Evolutionary conservation across 495 filamentous ascomycete species (phyloP).

Genomic region (Lindgomyces ingoldianus): DNA sequence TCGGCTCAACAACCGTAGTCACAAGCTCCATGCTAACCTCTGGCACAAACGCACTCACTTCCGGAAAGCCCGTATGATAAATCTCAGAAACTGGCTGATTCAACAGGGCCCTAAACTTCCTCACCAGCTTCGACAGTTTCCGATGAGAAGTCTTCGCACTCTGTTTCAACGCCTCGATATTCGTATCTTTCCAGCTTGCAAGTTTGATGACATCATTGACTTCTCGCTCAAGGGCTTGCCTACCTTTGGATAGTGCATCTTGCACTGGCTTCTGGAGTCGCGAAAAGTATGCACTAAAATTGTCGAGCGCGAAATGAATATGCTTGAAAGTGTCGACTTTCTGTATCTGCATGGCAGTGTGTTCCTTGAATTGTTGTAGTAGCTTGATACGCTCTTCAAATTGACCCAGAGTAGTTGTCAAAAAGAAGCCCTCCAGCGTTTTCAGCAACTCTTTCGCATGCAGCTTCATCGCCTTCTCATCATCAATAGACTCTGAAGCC

Average conservation of each 20-base stretch:
- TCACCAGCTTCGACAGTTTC: conserved; percentile 86
- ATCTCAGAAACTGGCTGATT: conserved; percentile 68
- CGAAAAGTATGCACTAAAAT: conserved; percentile 72
- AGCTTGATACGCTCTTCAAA: conserved; percentile 70
- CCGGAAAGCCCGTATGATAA: conserved; percentile 66
- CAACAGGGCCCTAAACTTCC: conserved; percentile 78
- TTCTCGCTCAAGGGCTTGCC: conserved; percentile 72
- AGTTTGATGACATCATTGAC: conserved; percentile 85
- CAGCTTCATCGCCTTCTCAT: conserved; percentile 54
- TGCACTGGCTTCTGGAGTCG: conserved; percentile 66
- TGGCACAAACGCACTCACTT: conserved; percentile 32
- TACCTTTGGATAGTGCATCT: conserved; percentile 62
- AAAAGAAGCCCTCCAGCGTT: conserved; percentile 74
- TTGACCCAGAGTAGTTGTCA: conserved; percentile 74
- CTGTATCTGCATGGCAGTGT: conserved; percentile 58
- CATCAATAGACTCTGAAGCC: conserved; percentile 61
- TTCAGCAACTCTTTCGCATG: conserved; percentile 69
- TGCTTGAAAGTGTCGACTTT: conserved; percentile 57
- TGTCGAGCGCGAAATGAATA: conserved; percentile 64
- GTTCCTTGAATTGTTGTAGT: conserved; percentile 67
- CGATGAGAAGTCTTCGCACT: conserved; percentile 87
- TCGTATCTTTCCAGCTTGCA: conserved; percentile 95
- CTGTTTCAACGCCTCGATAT: conserved; percentile 81
- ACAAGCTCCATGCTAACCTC: neutral
- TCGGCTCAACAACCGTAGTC: conserved; percentile 14